phyloP scores from a whole-genome alignment of 495 filamentous ascomycete species.

The Hyaloscypha bicolor region DNA sequence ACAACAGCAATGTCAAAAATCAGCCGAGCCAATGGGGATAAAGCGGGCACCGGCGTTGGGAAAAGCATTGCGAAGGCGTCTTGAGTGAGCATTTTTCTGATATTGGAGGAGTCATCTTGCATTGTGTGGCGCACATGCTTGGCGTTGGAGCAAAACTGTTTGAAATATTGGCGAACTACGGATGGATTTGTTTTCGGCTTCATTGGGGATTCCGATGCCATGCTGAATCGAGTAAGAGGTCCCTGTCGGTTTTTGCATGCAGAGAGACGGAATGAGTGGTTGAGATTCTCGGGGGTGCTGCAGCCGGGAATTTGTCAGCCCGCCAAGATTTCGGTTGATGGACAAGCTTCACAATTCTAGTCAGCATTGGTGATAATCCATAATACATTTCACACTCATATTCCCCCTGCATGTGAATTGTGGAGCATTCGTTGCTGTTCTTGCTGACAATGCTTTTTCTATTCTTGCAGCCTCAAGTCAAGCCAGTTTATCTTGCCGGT shows the following conservation, averaged over 20 bases:
- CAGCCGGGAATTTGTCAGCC: background rate
- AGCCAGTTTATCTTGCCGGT: no score
- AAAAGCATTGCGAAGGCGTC: constrained; percentile 14
- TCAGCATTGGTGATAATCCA: background rate
- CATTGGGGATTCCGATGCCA: background rate
- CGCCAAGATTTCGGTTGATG: background rate
- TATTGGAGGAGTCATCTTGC: background rate
- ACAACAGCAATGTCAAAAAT: constrained; percentile 36
- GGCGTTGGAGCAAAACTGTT: background rate
- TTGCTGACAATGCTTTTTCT: no score
- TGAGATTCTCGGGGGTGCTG: background rate
- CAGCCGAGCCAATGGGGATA: constrained; percentile 32
- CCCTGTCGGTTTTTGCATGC: background rate
- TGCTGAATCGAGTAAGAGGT: background rate
- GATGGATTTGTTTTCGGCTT: background rate
- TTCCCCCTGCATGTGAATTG: no score
- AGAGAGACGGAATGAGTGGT: background rate
- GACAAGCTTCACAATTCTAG: background rate
- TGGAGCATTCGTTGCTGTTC: no score
- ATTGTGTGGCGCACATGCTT: background rate
- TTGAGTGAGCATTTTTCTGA: constrained; percentile 2
- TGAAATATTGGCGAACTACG: background rate
- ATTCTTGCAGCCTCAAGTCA: no score
- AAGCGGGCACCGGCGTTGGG: constrained; percentile 19
- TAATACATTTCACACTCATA: background rate